Evolutionary conservation across 2,329 filamentous ascomycete genomes (phyloP), one percentile per base, ranked within the genome.

Genomic region (Epichloe sibirici): DNA sequence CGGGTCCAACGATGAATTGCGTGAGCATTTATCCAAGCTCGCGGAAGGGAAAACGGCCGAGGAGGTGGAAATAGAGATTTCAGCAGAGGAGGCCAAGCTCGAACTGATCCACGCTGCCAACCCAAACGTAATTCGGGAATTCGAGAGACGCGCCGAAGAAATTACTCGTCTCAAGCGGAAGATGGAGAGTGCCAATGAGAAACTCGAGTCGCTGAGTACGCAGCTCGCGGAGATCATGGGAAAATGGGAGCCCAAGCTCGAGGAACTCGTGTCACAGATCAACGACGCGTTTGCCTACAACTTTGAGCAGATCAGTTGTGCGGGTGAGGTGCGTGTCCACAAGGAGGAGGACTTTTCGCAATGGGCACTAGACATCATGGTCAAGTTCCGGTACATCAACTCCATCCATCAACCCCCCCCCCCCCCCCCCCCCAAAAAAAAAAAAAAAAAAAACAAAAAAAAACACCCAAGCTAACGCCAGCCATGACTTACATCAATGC

Each of bases 311-410:
- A 97, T 98, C 64, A 89, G 85, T 58, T 97, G 93, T 66, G 90
- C 90, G 5, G 93, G 93, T 38, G 88, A 97, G 68, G 90, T 98
- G 4, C 78, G 78, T 55, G 76, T 98, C 4, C 79, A 90, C 73
- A 97, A 97, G 67, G 87, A 90, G 58, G 85, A 89, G 23, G 89
- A 97, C 64, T 98, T 97, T 69, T 88, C 94, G 53, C 81, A 86
- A 56, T 98, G 93, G 93, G 84, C 88, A 1, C 85, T 98, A 56
- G 85, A 95, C 65, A 94, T 98, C 65, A 85, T 86, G 67, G 93
- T 98, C 66, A 94, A 90, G 65, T 98, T 98, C 73, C 85, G 91
- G 84, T 88, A 76, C 54, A 78, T 68, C 42, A 37, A 6, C 13
- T 8, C 13, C 0, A 35, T n/a, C 42, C 12, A 47, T 12, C 38